Conservation (phyloP, 208 protist species). For the Tritrichomonas foetus region DNA sequence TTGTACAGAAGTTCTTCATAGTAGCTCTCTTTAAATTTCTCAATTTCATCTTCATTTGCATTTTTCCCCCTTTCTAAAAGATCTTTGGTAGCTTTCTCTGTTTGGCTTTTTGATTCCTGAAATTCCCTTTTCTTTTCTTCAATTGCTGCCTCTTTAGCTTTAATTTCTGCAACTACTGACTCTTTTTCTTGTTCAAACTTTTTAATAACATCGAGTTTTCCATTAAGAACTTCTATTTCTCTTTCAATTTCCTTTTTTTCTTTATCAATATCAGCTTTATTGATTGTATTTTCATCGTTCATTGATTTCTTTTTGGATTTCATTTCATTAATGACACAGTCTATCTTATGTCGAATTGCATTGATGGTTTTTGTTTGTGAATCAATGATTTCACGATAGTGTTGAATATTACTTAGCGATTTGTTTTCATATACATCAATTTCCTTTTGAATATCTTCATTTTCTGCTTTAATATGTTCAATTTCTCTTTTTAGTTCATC, state of each 20-base stretch:
- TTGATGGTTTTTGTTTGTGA: not conserved
- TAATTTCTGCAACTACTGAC: not conserved
- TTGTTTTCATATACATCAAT: not conserved
- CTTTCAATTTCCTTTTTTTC: not conserved
- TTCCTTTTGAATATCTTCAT: not conserved
- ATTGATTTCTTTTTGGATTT: not conserved
- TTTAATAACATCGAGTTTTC: not conserved
- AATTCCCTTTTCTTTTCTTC: too few relatives aligned
- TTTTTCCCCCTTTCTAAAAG: not conserved
- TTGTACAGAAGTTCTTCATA: not conserved
- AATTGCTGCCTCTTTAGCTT: not conserved
- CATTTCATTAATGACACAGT: not conserved
- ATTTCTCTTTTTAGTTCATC: not conserved
- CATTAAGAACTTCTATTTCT: not conserved
- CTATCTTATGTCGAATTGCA: not conserved
- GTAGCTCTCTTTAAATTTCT: not conserved
- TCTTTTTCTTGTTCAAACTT: slow-evolving; percentile 30
- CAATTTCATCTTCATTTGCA: not conserved
- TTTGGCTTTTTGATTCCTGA: too few relatives aligned
- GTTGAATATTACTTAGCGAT: not conserved
- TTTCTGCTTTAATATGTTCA: not conserved
- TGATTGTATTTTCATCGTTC: not conserved
- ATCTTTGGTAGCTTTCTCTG: not conserved
- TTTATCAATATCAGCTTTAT: not conserved
- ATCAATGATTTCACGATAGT: slow-evolving; percentile 10